A percentile compares a stretch with the other conserved stretches of the same genome.
These are phyloP conservation scores for Juglanconis sp. DNA, from an alignment of 2,329 filamentous ascomycete genomes.

Conservation along the genomic window DNA sequence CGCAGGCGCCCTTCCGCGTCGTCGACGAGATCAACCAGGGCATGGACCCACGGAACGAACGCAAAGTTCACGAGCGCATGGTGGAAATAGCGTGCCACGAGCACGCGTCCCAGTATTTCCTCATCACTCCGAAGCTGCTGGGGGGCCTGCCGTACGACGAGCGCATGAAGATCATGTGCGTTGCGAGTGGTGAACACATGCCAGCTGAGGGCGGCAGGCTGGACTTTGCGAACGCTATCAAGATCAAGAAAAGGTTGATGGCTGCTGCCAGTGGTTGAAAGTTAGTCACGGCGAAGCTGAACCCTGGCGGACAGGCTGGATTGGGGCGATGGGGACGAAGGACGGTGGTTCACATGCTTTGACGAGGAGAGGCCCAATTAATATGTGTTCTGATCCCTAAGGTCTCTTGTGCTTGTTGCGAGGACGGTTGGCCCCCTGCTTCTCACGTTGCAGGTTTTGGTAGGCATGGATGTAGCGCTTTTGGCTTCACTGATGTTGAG, in stretches of 20 bases:
- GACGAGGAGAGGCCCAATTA: background rate
- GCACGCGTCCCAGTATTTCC: slow-evolving; percentile 82
- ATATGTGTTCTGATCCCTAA: too few species aligned
- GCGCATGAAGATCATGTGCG: slow-evolving; percentile 91
- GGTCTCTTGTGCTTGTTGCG: too few species aligned
- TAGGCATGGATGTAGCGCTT: too few species aligned
- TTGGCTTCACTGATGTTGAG: too few species aligned
- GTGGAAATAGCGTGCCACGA: slow-evolving; percentile 93
- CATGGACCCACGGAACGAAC: slow-evolving; percentile 98
- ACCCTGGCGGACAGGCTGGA: background rate
- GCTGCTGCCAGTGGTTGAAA: slow-evolving; percentile 25
- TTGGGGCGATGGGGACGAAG: background rate
- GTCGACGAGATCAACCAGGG: slow-evolving; percentile 99
- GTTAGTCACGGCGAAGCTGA: background rate
- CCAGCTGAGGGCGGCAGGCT: slow-evolving; percentile 50
- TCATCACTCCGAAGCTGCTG: slow-evolving; percentile 95
- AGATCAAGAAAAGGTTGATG: slow-evolving; percentile 39
- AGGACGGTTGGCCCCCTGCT: too few species aligned
- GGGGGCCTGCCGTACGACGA: slow-evolving; percentile 80
- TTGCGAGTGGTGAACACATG: slow-evolving; percentile 81
- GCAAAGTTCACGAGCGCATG: slow-evolving; percentile 97
- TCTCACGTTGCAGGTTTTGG: too few species aligned
- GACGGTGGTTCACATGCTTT: background rate
- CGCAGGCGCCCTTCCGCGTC: slow-evolving; percentile 92
- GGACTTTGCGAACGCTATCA: slow-evolving; percentile 46